These are phyloP conservation scores for Herpetospermum pedunculosum DNA, from an alignment of 306 rosid genomes.

Conservation along the genomic window DNA sequence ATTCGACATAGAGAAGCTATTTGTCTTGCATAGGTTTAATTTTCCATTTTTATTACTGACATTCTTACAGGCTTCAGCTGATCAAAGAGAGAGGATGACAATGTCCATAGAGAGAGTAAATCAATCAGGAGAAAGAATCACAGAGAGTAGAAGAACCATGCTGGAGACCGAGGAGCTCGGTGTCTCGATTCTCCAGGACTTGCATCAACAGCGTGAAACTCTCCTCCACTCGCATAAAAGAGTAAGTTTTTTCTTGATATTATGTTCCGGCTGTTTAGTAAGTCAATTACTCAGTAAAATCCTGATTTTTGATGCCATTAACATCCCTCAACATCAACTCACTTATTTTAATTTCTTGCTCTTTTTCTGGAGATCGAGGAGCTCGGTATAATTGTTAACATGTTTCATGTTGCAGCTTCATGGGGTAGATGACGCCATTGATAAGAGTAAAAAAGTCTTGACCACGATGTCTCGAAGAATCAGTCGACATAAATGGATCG, in stretches of 20 bases:
- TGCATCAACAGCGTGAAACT: slow-evolving; percentile 19
- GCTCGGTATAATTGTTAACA: not conserved
- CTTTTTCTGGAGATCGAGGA: not conserved
- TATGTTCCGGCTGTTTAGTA: not conserved
- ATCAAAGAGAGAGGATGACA: slow-evolving; percentile 16
- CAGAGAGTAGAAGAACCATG: slow-evolving; percentile 16
- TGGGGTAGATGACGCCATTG: slow-evolving; percentile 15
- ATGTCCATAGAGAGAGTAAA: slow-evolving; percentile 17
- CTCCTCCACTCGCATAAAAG: slow-evolving; percentile 12
- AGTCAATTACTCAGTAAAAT: not conserved
- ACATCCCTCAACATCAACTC: not conserved
- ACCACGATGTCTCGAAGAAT: slow-evolving; percentile 11
- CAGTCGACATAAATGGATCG: slow-evolving; percentile 1
- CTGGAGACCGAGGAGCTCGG: slow-evolving; percentile 17
- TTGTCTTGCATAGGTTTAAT: not conserved
- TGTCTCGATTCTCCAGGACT: slow-evolving; percentile 15
- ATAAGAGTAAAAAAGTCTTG: slow-evolving; percentile 14
- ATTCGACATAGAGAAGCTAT: not conserved
- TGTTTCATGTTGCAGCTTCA: slow-evolving; percentile 9
- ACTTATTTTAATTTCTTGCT: not conserved
- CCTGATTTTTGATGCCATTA: not conserved
- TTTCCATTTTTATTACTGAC: not conserved
- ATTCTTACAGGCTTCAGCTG: slow-evolving; percentile 11
- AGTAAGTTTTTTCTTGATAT: slow-evolving; percentile 3
- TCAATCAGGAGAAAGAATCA: slow-evolving; percentile 14